Evolutionary conservation across 2,329 filamentous ascomycete genomes (phyloP).

Genomic region (Magnaporthiopsis rhizophila): DNA sequence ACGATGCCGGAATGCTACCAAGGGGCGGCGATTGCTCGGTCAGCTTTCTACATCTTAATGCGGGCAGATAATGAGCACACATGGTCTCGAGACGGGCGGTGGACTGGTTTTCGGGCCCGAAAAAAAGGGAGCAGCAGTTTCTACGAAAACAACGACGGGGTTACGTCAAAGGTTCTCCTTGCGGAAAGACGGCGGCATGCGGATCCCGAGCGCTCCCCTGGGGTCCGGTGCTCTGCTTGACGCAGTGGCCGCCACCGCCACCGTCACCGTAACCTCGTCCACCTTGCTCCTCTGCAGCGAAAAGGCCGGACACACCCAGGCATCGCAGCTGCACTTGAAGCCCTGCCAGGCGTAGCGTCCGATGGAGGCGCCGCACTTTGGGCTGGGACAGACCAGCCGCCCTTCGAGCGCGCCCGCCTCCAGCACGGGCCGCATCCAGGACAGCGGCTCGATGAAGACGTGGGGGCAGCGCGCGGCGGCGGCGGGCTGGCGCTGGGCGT

Average conservation of each 20-base stretch:
- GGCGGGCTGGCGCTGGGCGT: conserved; percentile 29
- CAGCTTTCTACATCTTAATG: too few species aligned
- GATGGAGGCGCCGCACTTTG: conserved; percentile 71
- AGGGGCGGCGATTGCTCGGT: too few species aligned
- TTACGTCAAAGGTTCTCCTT: conserved; percentile 25
- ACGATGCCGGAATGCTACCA: too few species aligned
- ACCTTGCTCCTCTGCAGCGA: conserved; percentile 75
- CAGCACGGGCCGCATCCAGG: conserved; percentile 86
- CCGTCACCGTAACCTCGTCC: too few species aligned
- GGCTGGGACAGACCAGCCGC: conserved; percentile 72
- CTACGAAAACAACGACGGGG: not conserved
- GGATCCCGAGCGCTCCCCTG: conserved; percentile 36
- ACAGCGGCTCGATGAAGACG: conserved; percentile 83
- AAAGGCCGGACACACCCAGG: conserved; percentile 88
- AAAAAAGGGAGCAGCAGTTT: too few species aligned
- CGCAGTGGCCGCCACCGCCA: too few species aligned
- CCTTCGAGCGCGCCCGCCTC: conserved; percentile 77
- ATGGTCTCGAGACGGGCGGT: too few species aligned
- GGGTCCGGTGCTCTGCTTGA: too few species aligned
- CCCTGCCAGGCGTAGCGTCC: conserved; percentile 97
- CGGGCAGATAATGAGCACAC: too few species aligned
- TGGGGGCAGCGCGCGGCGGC: conserved; percentile 57
- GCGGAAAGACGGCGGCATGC: conserved; percentile 39
- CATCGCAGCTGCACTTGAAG: conserved; percentile 81
- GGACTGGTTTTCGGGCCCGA: too few species aligned